phyloP scores from a whole-genome alignment of 108 stramenopile genomes.

The Skeletonema potamos region DNA sequence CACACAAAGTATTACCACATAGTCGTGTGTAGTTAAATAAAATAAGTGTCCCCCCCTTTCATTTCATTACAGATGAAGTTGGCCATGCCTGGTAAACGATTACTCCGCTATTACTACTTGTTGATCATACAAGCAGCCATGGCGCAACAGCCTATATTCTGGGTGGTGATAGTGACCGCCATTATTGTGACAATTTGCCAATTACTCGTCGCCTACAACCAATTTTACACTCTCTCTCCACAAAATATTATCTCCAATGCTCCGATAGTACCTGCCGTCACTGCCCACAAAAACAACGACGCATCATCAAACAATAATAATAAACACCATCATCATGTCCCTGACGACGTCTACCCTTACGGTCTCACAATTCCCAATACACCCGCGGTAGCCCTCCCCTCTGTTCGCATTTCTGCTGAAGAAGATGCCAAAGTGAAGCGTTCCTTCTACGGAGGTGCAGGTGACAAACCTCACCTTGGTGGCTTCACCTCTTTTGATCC shows the following conservation, averaged over 20 bases:
- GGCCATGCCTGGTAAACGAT: no score
- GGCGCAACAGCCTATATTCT: background rate
- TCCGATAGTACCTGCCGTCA: background rate
- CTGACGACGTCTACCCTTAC: background rate
- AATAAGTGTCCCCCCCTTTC: no score
- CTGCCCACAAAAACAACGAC: background rate
- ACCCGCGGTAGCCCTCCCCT: conserved; percentile 26
- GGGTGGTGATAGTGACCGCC: background rate
- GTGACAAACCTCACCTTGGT: conserved; percentile 77
- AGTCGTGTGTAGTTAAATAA: no score
- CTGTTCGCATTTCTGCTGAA: conserved; percentile 29
- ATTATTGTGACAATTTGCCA: background rate
- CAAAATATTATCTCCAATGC: background rate
- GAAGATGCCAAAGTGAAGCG: conserved; percentile 28
- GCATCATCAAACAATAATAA: background rate
- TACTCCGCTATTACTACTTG: no score
- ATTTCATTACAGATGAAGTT: no score
- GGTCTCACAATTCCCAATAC: background rate
- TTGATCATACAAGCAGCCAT: no score
- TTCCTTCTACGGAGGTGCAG: conserved; percentile 62
- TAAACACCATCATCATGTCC: no score
- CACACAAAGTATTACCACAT: no score
- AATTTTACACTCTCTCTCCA: background rate
- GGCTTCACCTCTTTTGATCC: conserved; percentile 72
- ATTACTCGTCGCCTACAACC: background rate